A percentile compares a stretch with the other conserved stretches of the same genome.
These are phyloP conservation scores for Rhynchosporium graminicola DNA, from an alignment of 2,329 filamentous ascomycete species.

Conservation along the genomic window DNA sequence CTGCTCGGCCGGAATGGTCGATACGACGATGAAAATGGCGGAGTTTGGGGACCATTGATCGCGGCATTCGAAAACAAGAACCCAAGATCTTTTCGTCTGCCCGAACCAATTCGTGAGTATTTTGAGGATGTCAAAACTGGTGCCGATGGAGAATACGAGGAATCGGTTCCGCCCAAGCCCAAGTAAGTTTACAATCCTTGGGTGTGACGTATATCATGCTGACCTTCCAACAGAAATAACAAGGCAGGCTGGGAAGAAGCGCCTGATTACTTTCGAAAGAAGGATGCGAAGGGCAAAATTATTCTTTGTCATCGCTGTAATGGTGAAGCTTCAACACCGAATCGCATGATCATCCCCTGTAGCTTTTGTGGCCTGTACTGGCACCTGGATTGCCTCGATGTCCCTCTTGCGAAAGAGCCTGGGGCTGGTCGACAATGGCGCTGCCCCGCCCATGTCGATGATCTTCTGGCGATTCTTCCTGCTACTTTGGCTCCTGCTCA, in stretches of 20 bases:
- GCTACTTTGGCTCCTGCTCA: constrained; percentile 59
- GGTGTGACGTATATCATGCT: background rate
- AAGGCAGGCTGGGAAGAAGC: constrained; percentile 56
- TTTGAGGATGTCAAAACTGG: constrained; percentile 81
- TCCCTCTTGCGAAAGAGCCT: constrained; percentile 78
- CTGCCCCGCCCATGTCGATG: constrained; percentile 84
- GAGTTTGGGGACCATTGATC: constrained; percentile 63
- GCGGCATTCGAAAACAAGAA: constrained; percentile 67
- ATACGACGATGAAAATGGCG: constrained; percentile 42
- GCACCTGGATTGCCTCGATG: constrained; percentile 91
- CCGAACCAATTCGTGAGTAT: constrained; percentile 67
- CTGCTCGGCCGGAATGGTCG: constrained; percentile 50
- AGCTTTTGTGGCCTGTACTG: constrained; percentile 80
- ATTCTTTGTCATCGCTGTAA: constrained; percentile 80
- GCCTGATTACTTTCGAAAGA: constrained; percentile 67
- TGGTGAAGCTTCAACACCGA: constrained; percentile 58
- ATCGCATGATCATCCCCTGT: constrained; percentile 79
- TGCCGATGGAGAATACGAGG: constrained; percentile 78
- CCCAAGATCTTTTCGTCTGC: constrained; percentile 71
- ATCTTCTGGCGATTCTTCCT: constrained; percentile 65
- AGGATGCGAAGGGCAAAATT: constrained; percentile 70
- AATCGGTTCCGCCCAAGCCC: constrained; percentile 54
- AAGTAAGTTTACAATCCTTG: constrained; percentile 54
- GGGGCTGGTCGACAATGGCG: constrained; percentile 74
- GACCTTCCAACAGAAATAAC: constrained; percentile 15